Conservation (phyloP, 2,329 filamentous ascomycete genomes). For the Alternaria ethzedia region DNA sequence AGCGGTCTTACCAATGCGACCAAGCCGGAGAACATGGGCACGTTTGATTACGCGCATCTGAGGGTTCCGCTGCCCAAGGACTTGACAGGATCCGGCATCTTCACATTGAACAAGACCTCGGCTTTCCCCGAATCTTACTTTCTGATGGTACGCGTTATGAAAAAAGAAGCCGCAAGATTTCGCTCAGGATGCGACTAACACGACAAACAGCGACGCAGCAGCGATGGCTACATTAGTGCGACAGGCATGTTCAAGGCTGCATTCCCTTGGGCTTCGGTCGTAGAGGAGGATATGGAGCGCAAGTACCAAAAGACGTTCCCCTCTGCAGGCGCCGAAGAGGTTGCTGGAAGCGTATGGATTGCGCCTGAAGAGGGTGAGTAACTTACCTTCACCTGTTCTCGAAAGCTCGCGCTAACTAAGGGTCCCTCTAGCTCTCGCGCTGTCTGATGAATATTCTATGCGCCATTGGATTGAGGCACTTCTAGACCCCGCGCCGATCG, state of each 20-base stretch:
- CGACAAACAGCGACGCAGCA: conserved; percentile 70
- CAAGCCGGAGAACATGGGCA: conserved; percentile 75
- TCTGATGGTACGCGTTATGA: conserved; percentile 71
- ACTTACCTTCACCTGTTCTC: neutral
- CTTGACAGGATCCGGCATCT: conserved; percentile 86
- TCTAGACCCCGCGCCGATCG: conserved; percentile 84
- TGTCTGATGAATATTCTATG: conserved; percentile 89
- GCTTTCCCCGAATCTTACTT: conserved; percentile 88
- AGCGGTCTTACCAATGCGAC: conserved; percentile 73
- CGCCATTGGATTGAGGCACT: conserved; percentile 88
- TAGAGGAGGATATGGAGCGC: conserved; percentile 78
- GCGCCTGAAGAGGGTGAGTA: conserved; percentile 71
- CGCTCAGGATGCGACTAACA: conserved; percentile 36
- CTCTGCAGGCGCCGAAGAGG: conserved; percentile 86
- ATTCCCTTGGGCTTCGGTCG: conserved; percentile 76
- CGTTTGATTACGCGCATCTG: conserved; percentile 95
- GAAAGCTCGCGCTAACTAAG: conserved; percentile 25
- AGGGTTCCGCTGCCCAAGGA: conserved; percentile 91
- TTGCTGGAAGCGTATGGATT: conserved; percentile 97
- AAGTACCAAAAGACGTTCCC: conserved; percentile 82
- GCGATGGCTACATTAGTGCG: conserved; percentile 82
- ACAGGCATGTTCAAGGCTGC: conserved; percentile 94
- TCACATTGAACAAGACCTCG: conserved; percentile 70
- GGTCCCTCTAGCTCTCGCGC: conserved; percentile 69
- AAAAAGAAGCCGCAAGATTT: conserved; percentile 6